Base-by-base conservation (phyloP, 768 basidiomycete species). In the Pulveroboletus ravenelii region DNA sequence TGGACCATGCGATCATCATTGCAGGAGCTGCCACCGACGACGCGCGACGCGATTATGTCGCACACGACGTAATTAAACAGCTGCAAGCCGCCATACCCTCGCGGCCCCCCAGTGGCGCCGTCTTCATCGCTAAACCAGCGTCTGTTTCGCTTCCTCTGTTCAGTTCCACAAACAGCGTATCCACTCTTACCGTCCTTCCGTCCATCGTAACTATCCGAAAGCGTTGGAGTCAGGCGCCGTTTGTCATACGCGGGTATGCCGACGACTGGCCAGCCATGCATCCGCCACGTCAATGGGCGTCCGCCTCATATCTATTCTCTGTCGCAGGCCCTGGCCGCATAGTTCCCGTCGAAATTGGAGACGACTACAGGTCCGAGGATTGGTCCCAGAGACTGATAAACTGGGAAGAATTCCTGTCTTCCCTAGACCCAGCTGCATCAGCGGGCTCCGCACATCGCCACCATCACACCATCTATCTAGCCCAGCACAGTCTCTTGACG, bases 291-390 rank as follows among this genome's bases (percentile, higher is more conserved):
- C 76, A 81, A 5, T 98, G 95, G 95, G 55, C 66, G 10, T 85
- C 81, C 15, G 68, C 74, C 6, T 64, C 72, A 3, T 97, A 99
- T 63, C 77, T 99, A 1, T 75, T 76, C 13, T 71, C 74, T 5
- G 71, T 83, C 1, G 80, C 87, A 2, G 96, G 96, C 13, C 80
- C 79, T 38, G 93, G 88, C 2, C 78, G 96, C 18, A 70, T 90
- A 5, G 87, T 98, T 1, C 96, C 95, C 6, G 84, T 98, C 7
- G 95, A 98, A 68, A 70, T 96, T 15, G 95, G 95, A 13, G 66
- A 69, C 31, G 87, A 93, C 62, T 98, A 98, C 67, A 82, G 89
- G 27, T 70, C 74, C 10, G 78, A 80, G 18, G 79, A 80, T 41
- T 99, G 96, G 96, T 77, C 78, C 1, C 95, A 95, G 65, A 69